Evolutionary conservation across 441 rosid genomes (phyloP).

Genomic region (Jatropha multifida): DNA sequence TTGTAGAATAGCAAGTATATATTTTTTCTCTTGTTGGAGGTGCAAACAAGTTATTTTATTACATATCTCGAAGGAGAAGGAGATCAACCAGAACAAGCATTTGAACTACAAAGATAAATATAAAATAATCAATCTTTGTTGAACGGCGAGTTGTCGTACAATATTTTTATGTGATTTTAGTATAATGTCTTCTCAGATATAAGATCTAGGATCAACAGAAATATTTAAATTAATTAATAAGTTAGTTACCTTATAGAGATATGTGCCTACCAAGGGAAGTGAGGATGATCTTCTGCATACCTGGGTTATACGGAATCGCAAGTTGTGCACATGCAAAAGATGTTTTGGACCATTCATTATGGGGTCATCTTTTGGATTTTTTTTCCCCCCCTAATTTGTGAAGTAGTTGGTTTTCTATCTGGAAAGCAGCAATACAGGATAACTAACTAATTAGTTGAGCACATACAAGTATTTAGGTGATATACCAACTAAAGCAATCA

Average conservation of each 20-base stretch:
- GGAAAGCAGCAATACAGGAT: background rate
- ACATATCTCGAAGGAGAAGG: background rate
- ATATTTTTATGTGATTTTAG: slow-evolving; percentile 16
- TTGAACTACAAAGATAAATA: background rate
- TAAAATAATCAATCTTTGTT: background rate
- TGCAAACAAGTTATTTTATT: background rate
- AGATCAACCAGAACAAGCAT: background rate
- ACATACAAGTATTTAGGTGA: background rate
- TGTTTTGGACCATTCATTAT: slow-evolving; percentile 21
- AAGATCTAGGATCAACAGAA: background rate
- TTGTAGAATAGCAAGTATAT: background rate
- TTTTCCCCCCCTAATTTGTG: background rate
- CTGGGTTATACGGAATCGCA: slow-evolving; percentile 17
- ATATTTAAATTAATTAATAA: background rate
- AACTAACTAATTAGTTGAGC: background rate
- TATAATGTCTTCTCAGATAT: background rate
- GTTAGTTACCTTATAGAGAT: slow-evolving; percentile 14
- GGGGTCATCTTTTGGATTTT: background rate
- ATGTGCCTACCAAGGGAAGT: slow-evolving; percentile 21
- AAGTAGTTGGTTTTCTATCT: background rate
- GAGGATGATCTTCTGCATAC: slow-evolving; percentile 1
- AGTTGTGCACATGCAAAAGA: slow-evolving; percentile 30
- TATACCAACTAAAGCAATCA: background rate
- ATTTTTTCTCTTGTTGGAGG: background rate
- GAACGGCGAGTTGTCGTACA: background rate